Base-by-base conservation (phyloP, 2,329 filamentous ascomycete genomes). In the Exophiala spinifera region DNA sequence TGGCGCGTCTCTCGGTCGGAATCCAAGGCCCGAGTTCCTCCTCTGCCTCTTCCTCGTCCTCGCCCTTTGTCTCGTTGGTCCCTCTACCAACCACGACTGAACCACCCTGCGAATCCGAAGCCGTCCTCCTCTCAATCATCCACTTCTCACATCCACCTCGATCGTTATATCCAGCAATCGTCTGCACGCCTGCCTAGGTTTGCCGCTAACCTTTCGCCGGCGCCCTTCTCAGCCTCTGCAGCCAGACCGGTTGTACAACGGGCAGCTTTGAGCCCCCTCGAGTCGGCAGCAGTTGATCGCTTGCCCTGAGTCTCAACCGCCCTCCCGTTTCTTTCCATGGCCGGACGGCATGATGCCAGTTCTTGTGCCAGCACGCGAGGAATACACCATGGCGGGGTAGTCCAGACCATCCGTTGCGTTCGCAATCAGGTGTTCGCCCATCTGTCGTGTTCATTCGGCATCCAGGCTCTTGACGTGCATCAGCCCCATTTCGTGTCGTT, bases 361-460 rank as follows among this genome's bases (percentile, higher is more conserved):
- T 10, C 28, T 31, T 10, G 28, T 31, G 28, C 28, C 28, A 31
- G 28, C 28, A 11, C 21, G 20, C 14, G 14, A n/a, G n/a, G 42
- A 44, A 20, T 6, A 28, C 42, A 15, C 7, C 42, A 23, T 14
- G 23, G 42, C 42, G 42, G 42, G 42, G 42, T 44, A 44, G 23
- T 21, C 20, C 23, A 25, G 42, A n/a, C 23, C 21, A n/a, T 6
- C 42, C 20, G 42, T 21, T 28, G 42, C 23, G 42, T 44, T 44
- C 42, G 20, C 42, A 44, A 44, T 44, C 20, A 44, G 28, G 42
- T 44, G 42, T 44, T 44, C 42, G 42, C 23, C 20, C 21, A 14
- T 25, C 20, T 21, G 23, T 44, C n/a, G 14, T n/a, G 21, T 44
- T 25, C 20, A 44, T 23, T 25, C 42, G 23, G 42, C 42, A 23